Percentiles rank a stretch among this genome's conserved stretches.
Evolutionary conservation across 768 basidiomycete species (phyloP).

Genomic region (Russula dissimulans): DNA sequence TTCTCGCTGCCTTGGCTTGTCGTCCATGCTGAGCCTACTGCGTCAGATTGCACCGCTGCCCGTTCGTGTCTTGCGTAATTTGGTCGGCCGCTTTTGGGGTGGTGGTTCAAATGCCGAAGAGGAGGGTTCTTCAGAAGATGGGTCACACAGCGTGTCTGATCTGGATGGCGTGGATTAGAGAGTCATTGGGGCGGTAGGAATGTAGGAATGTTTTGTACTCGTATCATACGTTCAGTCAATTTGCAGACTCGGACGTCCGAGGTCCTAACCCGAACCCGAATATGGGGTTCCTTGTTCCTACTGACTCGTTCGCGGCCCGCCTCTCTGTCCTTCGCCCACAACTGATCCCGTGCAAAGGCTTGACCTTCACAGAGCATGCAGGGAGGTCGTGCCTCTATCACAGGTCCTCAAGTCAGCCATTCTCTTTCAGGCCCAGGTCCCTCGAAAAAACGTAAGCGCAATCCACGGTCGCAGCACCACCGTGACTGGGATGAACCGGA

Average conservation of each 20-base stretch:
- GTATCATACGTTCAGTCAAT: too few species aligned
- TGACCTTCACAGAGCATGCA: conserved; percentile 4
- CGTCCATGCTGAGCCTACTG: not conserved
- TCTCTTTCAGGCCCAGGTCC: conserved; percentile 14
- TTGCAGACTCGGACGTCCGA: not conserved
- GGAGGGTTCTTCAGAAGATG: conserved; percentile 11
- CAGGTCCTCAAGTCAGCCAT: conserved; percentile 3
- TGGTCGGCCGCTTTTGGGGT: conserved; percentile 17
- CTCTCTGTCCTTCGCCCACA: not conserved
- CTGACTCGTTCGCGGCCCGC: too few species aligned
- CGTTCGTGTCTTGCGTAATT: conserved; percentile 19
- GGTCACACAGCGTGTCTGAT: not conserved
- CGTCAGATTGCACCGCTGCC: conserved; percentile 12
- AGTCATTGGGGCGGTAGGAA: not conserved
- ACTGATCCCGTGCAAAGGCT: not conserved
- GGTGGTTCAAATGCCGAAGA: conserved; percentile 4
- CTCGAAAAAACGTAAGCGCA: conserved; percentile 16
- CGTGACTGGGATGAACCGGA: conserved; percentile 39
- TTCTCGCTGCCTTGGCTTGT: not conserved
- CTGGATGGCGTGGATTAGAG: conserved; percentile 12
- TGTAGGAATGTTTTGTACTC: too few species aligned
- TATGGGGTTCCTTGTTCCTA: not conserved
- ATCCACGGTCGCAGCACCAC: conserved; percentile 27
- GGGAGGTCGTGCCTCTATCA: conserved; percentile 14
- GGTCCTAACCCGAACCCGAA: conserved; percentile 4